Base-by-base conservation (phyloP, 1,284 basidiomycete genomes). In the Phellopilus nigrolimitatus region DNA sequence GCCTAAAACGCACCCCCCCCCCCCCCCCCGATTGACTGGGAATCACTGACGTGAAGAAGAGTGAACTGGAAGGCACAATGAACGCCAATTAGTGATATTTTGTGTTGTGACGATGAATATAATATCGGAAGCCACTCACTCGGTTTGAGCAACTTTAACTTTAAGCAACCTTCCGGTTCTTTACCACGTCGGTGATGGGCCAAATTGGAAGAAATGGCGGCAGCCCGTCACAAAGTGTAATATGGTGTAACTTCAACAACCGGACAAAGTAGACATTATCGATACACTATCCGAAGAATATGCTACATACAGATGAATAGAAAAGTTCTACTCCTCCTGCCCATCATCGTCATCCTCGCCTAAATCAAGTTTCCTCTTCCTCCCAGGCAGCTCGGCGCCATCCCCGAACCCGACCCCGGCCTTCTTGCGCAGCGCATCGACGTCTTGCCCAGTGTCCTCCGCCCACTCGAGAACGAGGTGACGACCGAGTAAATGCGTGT, bases 401-500 rank as follows among this genome's bases (percentile, higher is more conserved):
- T 71, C 79, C 4, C 84, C 83, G 61, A 74, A 84, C 17, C 84
- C 86, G 55, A 84, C 80, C 2, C 84, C 85, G 0, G 85, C 88
- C 69, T 91, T 93, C 67, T 80, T 79, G 56, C 93, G 73, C 36
- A 95, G 66, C 54, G 68, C 75, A 37, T 90, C 88, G 42, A 94
- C 62, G 62, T 93, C 83, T 58, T 79, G 75, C 53, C 79, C 80
- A 2, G 77, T 84, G 57, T 92, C 90, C 60, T 89, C 84, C 0
- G 94, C 91, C 93, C 94, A 98, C 64, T 97, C 84, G 36, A 98
- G 71, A 1, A 99, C 91, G 27, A 99, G 70, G 76, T 99, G 95
- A 25, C 97, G 72, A 3, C 95, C 95, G 6, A 99, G 82, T 61
- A 99, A 82, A 74, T 99, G 97, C 0, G 94, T 97, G 69, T 98